phyloP scores from a whole-genome alignment of 805 yeast species.

The Kodamaea lidongshanica region DNA sequence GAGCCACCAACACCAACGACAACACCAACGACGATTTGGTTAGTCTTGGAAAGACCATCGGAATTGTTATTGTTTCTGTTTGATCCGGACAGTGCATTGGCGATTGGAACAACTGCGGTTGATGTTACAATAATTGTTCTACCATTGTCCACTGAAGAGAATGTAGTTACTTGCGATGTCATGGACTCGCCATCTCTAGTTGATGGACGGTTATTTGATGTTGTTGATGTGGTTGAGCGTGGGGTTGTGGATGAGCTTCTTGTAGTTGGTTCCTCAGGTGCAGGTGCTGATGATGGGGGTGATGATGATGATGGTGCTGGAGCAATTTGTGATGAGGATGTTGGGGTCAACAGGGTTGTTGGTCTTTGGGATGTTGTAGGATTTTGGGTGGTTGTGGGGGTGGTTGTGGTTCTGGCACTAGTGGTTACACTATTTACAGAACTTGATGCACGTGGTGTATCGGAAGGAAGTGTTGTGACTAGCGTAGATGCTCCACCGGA shows the following conservation, averaged over 20 bases:
- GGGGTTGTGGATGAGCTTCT: conserved; percentile 1
- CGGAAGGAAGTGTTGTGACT: too few relatives aligned
- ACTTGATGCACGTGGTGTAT: not conserved
- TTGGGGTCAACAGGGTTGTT: conserved; percentile 2
- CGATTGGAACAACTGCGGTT: conserved; percentile 27
- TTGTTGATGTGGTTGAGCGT: conserved; percentile 3
- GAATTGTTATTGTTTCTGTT: conserved; percentile 11
- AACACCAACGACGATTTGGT: conserved; percentile 41
- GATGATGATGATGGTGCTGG: conserved; percentile 1
- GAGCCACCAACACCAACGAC: conserved; percentile 44
- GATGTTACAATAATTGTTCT: conserved; percentile 34
- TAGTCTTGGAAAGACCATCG: conserved; percentile 37
- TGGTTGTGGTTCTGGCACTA: not conserved
- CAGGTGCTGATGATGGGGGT: conserved; percentile 1
- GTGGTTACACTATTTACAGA: not conserved
- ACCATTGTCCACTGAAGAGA: conserved; percentile 30
- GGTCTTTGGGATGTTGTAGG: conserved; percentile 1
- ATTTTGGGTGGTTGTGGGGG: too few relatives aligned
- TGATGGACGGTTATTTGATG: not conserved
- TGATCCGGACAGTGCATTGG: conserved; percentile 20
- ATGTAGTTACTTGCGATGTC: conserved; percentile 18
- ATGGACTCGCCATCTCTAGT: conserved; percentile 1
- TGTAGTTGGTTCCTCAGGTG: not conserved
- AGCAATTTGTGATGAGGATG: not conserved
- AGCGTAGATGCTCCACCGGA: too few relatives aligned